Evolutionary conservation across 371 early-diverging fungal genomes (phyloP).

Genomic region (Apophysomyces variabilis): DNA sequence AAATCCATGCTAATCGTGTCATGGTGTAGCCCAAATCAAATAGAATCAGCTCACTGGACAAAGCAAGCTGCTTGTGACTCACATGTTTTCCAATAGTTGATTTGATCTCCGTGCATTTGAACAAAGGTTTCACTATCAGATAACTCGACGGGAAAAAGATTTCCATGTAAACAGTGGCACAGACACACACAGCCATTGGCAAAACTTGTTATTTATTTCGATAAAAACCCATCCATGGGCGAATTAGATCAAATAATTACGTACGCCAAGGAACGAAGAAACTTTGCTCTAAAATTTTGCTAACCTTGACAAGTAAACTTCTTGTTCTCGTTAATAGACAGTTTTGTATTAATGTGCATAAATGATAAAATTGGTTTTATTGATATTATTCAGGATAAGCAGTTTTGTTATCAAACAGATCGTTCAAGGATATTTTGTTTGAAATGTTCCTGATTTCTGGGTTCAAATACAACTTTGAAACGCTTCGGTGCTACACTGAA

Average conservation of each 20-base stretch:
- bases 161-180: neutral
- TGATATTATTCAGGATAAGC: neutral
- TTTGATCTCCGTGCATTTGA: too few relatives aligned
- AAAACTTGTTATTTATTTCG: too few relatives aligned
- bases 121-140: neutral
- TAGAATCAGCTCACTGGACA: neutral
- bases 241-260: too few relatives aligned
- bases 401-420: slow-evolving; percentile 4
- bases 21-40: neutral
- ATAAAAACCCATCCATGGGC: too few relatives aligned
- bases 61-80: neutral
- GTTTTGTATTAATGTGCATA: neutral
- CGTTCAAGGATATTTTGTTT: slow-evolving; percentile 2
- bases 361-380: neutral
- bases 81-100: neutral
- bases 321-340: too few relatives aligned
- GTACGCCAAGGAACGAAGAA: too few relatives aligned
- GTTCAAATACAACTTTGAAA: slow-evolving; percentile 1
- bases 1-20: neutral
- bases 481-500: slow-evolving; percentile 4
- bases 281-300: too few relatives aligned
- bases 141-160: neutral
- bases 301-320: too few relatives aligned
- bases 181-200: too few relatives aligned
- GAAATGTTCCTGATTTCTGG: slow-evolving; percentile 1